These are phyloP conservation scores for Micractinium sp. DNA, from an alignment of 139 green algal genomes.

Conservation along the genomic window DNA sequence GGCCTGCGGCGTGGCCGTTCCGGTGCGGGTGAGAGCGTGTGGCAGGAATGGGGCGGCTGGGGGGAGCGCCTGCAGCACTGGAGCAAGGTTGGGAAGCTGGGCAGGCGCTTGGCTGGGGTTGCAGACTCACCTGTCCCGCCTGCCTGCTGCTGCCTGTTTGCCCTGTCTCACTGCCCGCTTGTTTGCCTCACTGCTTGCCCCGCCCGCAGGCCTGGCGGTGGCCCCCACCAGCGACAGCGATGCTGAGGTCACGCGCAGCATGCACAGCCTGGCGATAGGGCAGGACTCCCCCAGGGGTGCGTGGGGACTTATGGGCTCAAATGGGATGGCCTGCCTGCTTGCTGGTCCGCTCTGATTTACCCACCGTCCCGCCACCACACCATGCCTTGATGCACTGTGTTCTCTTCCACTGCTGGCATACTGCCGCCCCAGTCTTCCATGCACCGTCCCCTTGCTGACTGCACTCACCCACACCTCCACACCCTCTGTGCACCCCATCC, in stretches of 20 bases:
- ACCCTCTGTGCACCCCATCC: background rate
- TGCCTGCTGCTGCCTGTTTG: background rate
- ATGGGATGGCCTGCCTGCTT: background rate
- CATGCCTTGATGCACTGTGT: too few relatives aligned
- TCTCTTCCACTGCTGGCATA: too few relatives aligned
- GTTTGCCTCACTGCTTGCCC: background rate
- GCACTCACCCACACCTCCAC: background rate
- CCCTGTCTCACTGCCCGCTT: background rate
- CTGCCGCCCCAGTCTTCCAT: too few relatives aligned
- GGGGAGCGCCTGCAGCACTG: background rate
- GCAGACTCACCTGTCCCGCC: background rate
- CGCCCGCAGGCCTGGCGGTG: slow-evolving; percentile 3
- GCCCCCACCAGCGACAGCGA: slow-evolving; percentile 15
- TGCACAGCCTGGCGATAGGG: slow-evolving; percentile 24
- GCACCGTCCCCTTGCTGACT: background rate
- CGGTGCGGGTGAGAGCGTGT: background rate
- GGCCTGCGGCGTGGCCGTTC: background rate
- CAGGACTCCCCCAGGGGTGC: background rate
- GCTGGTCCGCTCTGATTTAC: too few relatives aligned
- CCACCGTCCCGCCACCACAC: too few relatives aligned
- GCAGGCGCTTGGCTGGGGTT: background rate
- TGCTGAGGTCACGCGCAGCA: slow-evolving; percentile 13
- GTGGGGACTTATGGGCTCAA: background rate
- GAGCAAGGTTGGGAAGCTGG: background rate
- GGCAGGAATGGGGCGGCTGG: background rate